Evolutionary conservation across 1,139 yeast species (phyloP).

Genomic region (Candida tetrigidarum): DNA sequence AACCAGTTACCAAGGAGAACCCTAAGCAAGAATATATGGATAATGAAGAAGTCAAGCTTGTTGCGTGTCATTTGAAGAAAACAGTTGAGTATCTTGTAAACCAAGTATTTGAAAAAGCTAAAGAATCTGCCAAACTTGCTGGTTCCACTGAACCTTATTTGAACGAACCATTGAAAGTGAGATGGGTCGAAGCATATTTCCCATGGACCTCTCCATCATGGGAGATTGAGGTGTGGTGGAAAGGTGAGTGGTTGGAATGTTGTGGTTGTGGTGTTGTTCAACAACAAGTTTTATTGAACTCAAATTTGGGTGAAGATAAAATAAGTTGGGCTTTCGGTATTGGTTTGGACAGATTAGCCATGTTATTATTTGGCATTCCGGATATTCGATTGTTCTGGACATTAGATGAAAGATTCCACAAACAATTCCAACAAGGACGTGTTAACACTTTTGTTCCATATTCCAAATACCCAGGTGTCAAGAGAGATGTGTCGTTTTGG

Average conservation of each 20-base stretch:
- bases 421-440: constrained; percentile 68
- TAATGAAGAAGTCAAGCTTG: constrained; percentile 66
- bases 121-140: constrained; percentile 65
- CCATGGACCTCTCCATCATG: constrained; percentile 99
- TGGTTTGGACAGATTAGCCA: constrained; percentile 94
- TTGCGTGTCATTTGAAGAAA: constrained; percentile 79
- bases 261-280: constrained; percentile 96
- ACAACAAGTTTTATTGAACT: constrained; percentile 72
- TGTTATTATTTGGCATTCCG: constrained; percentile 93
- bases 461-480: constrained; percentile 88
- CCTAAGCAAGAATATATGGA: constrained; percentile 84
- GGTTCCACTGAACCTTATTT: constrained; percentile 67
- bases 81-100: constrained; percentile 84
- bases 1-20: constrained; percentile 59
- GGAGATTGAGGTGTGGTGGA: constrained; percentile 99
- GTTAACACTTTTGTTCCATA: constrained; percentile 84
- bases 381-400: constrained; percentile 97
- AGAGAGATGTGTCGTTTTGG: constrained; percentile 94
- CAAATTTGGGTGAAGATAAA: constrained; percentile 68
- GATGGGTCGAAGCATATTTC: constrained; percentile 96
- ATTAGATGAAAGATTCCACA: constrained; percentile 71
- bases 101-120: constrained; percentile 80
- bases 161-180: constrained; percentile 76
- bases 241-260: constrained; percentile 97
- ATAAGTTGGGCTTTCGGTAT: constrained; percentile 98